phyloP scores from a whole-genome alignment of 2,329 filamentous ascomycete species.

The Cladosporium sp. region DNA sequence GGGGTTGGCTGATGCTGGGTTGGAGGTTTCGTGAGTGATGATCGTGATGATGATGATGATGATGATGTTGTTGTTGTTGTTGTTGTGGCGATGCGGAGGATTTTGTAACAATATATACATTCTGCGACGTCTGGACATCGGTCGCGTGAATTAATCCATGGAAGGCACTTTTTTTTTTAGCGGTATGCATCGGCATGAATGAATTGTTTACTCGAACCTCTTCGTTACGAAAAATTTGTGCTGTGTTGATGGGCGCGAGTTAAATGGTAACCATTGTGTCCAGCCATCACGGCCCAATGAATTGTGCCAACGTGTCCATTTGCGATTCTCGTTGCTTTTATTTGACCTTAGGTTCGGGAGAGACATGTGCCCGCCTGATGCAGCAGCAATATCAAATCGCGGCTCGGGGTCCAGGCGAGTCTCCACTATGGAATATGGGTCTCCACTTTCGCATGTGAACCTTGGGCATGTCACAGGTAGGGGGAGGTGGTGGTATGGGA shows the following conservation, averaged over 20 bases:
- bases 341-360: not conserved
- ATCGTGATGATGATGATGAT: not conserved
- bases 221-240: too few species aligned
- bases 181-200: not conserved
- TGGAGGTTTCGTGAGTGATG: slow-evolving; percentile 35
- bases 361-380: not conserved
- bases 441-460: not conserved
- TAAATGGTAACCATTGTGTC: too few species aligned
- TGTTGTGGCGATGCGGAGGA: not conserved
- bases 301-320: not conserved
- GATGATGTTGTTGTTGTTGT: too few species aligned
- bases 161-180: not conserved
- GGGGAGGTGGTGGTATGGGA: not conserved
- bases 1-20: slow-evolving; percentile 43
- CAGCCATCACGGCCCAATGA: not conserved
- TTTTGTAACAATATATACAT: not conserved
- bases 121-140: not conserved
- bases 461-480: not conserved
- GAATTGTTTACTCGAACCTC: not conserved
- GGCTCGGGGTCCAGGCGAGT: not conserved
- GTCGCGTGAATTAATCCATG: not conserved
- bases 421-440: not conserved
- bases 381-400: not conserved
- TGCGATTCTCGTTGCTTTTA: not conserved
- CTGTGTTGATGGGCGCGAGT: too few species aligned